phyloP scores from a whole-genome alignment of 23 red algal genomes.

The Gracilaria domingensis region DNA sequence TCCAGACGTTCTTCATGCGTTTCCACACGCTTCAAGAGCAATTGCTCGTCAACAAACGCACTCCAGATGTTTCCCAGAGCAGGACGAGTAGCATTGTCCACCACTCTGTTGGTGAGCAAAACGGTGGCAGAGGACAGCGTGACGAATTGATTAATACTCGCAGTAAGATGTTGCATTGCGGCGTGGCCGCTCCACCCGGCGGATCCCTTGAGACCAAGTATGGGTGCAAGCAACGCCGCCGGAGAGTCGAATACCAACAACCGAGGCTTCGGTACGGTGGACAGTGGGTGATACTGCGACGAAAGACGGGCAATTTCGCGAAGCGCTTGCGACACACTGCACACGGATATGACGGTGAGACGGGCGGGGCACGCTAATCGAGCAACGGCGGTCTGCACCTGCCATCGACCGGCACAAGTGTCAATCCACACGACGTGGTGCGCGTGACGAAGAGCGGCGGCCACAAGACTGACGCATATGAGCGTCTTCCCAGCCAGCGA shows the following conservation, averaged over 20 bases:
- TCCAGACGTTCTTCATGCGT: slow-evolving; percentile 1
- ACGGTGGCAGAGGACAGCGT: slow-evolving; percentile 26
- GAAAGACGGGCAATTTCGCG: background rate
- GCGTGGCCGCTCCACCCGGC: slow-evolving; percentile 45
- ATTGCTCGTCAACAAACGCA: slow-evolving; percentile 50
- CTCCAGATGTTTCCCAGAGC: slow-evolving; percentile 59
- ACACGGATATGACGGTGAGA: background rate
- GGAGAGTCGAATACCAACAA: slow-evolving; percentile 58
- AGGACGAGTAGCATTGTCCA: slow-evolving; percentile 15
- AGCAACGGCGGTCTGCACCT: background rate
- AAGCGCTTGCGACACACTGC: background rate
- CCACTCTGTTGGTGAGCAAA: slow-evolving; percentile 66
- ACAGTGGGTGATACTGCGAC: background rate
- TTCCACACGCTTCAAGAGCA: slow-evolving; percentile 12
- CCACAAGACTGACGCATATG: background rate
- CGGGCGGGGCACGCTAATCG: background rate
- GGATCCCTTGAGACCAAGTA: slow-evolving; percentile 28
- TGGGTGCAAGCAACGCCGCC: slow-evolving; percentile 32
- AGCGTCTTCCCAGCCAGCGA: slow-evolving; percentile 23
- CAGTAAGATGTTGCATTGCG: slow-evolving; percentile 22
- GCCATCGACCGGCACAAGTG: background rate
- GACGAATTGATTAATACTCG: slow-evolving; percentile 14
- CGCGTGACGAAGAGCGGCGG: background rate
- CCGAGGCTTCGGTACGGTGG: background rate
- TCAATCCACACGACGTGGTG: slow-evolving; percentile 21